A percentile compares a stretch with the other conserved stretches of the same genome.
Evolutionary conservation across 2,329 filamentous ascomycete genomes (phyloP).

Genomic region (Bipolaris oryzae): DNA sequence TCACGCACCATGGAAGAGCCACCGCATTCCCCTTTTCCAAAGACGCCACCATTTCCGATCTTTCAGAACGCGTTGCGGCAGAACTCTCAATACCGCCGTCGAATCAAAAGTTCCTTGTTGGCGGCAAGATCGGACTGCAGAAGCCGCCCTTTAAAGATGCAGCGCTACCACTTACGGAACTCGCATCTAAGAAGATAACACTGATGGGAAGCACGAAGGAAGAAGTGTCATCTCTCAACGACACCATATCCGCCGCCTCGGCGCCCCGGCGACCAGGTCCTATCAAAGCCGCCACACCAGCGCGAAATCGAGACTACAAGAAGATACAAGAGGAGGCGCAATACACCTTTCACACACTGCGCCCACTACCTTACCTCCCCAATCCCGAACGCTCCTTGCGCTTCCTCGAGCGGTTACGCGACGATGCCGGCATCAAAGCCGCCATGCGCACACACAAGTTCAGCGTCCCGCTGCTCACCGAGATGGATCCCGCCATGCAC

Average conservation of each 20-base stretch:
- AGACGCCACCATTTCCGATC: constrained; percentile 61
- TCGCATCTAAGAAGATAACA: constrained; percentile 65
- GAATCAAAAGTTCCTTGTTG: constrained; percentile 72
- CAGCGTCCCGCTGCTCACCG: constrained; percentile 82
- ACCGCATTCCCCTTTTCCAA: constrained; percentile 56
- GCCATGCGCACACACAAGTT: constrained; percentile 87
- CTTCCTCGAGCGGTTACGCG: constrained; percentile 76
- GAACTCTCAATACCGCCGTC: constrained; percentile 63
- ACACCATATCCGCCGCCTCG: constrained; percentile 47
- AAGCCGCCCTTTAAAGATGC: constrained; percentile 69
- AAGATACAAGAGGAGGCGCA: constrained; percentile 62
- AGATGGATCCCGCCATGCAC: constrained; percentile 90
- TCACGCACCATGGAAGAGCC: constrained; percentile 62
- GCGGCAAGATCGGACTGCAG: constrained; percentile 68
- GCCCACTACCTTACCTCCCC: constrained; percentile 78
- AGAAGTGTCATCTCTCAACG: constrained; percentile 63
- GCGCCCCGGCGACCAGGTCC: constrained; percentile 48
- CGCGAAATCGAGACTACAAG: constrained; percentile 53
- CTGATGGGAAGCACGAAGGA: constrained; percentile 68
- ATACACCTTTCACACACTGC: constrained; percentile 82
- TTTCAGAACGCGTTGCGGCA: constrained; percentile 64
- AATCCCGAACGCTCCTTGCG: constrained; percentile 71
- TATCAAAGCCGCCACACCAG: constrained; percentile 50
- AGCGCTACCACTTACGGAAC: constrained; percentile 54
- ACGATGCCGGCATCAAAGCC: constrained; percentile 83